Evolutionary conservation across 2,329 filamentous ascomycete species (phyloP).

Genomic region (Pestalotiopsis sp.): DNA sequence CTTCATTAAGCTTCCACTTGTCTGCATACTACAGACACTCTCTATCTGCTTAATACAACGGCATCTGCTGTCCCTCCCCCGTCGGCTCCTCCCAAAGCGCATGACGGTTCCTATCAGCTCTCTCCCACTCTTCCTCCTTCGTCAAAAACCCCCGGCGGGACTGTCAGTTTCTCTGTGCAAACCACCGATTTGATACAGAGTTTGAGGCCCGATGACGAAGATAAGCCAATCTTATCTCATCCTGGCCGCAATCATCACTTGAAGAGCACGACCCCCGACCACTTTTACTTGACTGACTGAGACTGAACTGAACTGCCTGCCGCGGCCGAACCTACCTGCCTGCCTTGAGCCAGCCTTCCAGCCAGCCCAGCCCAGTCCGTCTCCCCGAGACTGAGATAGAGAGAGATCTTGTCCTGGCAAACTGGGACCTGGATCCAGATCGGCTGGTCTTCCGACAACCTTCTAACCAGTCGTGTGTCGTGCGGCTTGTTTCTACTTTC

Average conservation of each 20-base stretch:
- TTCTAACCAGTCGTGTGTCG: neutral
- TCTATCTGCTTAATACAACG: neutral
- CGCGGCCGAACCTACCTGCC: neutral
- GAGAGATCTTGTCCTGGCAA: neutral
- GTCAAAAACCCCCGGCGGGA: slow-evolving; percentile 13
- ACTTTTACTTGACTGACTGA: neutral
- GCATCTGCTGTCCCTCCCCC: neutral
- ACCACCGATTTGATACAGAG: slow-evolving; percentile 11
- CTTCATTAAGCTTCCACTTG: slow-evolving; percentile 8
- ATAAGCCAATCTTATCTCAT: slow-evolving; percentile 63
- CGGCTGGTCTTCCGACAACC: slow-evolving; percentile 6
- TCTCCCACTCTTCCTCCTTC: slow-evolving; percentile 14
- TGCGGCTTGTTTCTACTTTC: slow-evolving; percentile 19
- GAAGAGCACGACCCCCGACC: slow-evolving; percentile 28
- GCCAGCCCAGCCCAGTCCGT: neutral
- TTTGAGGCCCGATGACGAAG: slow-evolving; percentile 53
- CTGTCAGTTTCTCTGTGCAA: slow-evolving; percentile 5
- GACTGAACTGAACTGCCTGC: neutral
- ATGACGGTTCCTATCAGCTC: slow-evolving; percentile 9
- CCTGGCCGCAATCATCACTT: slow-evolving; percentile 56
- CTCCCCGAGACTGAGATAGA: neutral
- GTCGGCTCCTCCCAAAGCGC: neutral
- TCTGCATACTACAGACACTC: neutral
- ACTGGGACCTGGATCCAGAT: slow-evolving; percentile 19
- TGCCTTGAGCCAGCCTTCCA: neutral